phyloP scores from a whole-genome alignment of 2,329 filamentous ascomycete genomes.

The Penicillium brevicompactum region DNA sequence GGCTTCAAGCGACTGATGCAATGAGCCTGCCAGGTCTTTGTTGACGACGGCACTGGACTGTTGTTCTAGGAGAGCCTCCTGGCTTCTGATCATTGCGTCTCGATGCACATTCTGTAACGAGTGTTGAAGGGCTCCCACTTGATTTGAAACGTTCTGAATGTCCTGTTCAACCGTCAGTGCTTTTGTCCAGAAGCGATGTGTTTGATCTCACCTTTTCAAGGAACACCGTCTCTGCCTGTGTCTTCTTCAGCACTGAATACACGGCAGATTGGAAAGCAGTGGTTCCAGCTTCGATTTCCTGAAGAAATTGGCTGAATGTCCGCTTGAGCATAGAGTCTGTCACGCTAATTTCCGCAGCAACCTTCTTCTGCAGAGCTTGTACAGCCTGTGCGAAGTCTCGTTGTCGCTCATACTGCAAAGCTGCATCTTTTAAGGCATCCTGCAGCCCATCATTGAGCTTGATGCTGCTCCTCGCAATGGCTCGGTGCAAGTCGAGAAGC shows the following conservation, averaged over 20 bases:
- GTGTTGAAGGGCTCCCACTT: constrained; percentile 26
- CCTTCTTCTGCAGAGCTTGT: constrained; percentile 31
- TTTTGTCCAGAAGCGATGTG: neutral
- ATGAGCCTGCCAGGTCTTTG: constrained; percentile 30
- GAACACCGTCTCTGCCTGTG: constrained; percentile 17
- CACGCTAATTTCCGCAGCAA: constrained; percentile 35
- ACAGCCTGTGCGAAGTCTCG: constrained; percentile 36
- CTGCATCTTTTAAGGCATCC: constrained; percentile 35
- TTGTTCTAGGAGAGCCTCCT: constrained; percentile 31
- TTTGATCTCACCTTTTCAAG: constrained; percentile 27
- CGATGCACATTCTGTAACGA: constrained; percentile 30
- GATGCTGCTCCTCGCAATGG: constrained; percentile 38
- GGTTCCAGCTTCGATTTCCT: constrained; percentile 29
- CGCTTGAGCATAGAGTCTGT: constrained; percentile 27
- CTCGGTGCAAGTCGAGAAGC: constrained; percentile 42
- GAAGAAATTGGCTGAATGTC: constrained; percentile 28
- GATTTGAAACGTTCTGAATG: constrained; percentile 29
- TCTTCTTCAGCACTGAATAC: constrained; percentile 18
- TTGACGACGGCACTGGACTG: constrained; percentile 29
- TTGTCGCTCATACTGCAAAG: constrained; percentile 32
- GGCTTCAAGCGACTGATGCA: constrained; percentile 36
- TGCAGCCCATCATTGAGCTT: constrained; percentile 40
- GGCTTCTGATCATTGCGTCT: constrained; percentile 29
- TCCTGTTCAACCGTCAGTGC: constrained; percentile 28
- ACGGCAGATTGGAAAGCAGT: constrained; percentile 20